Conservation (phyloP, 1,284 basidiomycete species). For the Athelia sp. region DNA sequence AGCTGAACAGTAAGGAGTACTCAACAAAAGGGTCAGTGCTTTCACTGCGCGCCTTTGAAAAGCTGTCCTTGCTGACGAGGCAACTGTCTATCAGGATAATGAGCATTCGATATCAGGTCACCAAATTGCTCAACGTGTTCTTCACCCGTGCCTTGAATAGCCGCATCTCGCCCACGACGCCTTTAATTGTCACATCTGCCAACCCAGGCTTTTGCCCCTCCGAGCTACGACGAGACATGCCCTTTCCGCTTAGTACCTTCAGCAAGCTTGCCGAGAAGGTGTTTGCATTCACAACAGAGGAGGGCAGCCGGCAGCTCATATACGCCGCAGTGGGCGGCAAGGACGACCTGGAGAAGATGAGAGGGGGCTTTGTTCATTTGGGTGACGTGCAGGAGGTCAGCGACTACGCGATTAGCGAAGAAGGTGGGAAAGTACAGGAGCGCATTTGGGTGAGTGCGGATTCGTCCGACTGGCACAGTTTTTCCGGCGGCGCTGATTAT, state of each 20-base stretch:
- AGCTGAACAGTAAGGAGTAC: conserved; percentile 23
- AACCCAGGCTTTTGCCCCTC: conserved; percentile 47
- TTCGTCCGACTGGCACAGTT: too few relatives aligned
- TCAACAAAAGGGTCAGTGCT: conserved; percentile 19
- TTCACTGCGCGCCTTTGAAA: neutral
- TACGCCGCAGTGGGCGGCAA: conserved; percentile 8
- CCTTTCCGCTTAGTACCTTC: neutral
- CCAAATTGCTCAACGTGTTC: conserved; percentile 39
- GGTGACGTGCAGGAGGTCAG: conserved; percentile 8
- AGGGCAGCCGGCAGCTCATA: conserved; percentile 10
- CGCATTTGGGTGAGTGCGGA: conserved; percentile 10
- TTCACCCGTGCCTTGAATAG: conserved; percentile 35
- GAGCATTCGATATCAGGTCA: conserved; percentile 19
- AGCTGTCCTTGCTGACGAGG: neutral
- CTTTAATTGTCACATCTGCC: conserved; percentile 26
- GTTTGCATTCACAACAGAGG: conserved; percentile 7
- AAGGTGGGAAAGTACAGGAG: conserved; percentile 6
- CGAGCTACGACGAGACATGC: conserved; percentile 25
- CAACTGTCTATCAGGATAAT: conserved; percentile 12
- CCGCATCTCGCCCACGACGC: conserved; percentile 24
- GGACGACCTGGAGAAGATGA: conserved; percentile 1
- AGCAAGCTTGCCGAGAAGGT: neutral
- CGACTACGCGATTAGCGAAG: conserved; percentile 6
- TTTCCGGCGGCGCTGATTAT: too few relatives aligned
- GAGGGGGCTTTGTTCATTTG: conserved; percentile 5